phyloP scores from a whole-genome alignment of 1,139 yeast genomes.

The Yamadazyma sp. region DNA sequence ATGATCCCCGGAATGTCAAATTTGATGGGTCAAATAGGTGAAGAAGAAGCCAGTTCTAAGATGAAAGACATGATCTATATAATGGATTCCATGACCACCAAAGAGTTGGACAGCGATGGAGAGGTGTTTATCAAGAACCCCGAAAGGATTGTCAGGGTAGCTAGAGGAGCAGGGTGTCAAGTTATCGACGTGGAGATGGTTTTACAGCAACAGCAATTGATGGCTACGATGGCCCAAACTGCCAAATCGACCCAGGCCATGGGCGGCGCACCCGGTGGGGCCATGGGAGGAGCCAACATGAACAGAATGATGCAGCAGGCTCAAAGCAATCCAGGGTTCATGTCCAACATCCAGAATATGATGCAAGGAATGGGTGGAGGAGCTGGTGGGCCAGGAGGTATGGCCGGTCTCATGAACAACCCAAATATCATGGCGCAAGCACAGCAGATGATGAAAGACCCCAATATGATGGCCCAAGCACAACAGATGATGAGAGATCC shows the following conservation, averaged over 20 bases:
- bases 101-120: constrained; percentile 92
- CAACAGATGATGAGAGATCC: constrained; percentile 55
- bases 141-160: constrained; percentile 82
- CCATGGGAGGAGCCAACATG: constrained; percentile 25
- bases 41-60: constrained; percentile 81
- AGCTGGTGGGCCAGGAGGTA: constrained; percentile 49
- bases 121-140: constrained; percentile 78
- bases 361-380: constrained; percentile 44
- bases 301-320: constrained; percentile 49
- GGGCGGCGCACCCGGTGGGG: constrained; percentile 36
- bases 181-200: constrained; percentile 94
- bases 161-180: constrained; percentile 93
- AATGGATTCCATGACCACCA: constrained; percentile 94
- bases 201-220: constrained; percentile 86
- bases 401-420: constrained; percentile 54
- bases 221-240: constrained; percentile 89
- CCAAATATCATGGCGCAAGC: constrained; percentile 42
- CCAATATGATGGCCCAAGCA: constrained; percentile 66
- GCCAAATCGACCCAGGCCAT: constrained; percentile 54
- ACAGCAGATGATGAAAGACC: constrained; percentile 70
- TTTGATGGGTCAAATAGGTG: constrained; percentile 84
- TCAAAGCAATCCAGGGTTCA: constrained; percentile 50
- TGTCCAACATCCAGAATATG: constrained; percentile 32
- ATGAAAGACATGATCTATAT: constrained; percentile 88
- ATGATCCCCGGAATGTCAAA: constrained; percentile 95